Percentiles rank a stretch among this genome's conserved stretches.
phyloP scores from a whole-genome alignment of 805 yeast species.

The Soucietia sequanensis region DNA sequence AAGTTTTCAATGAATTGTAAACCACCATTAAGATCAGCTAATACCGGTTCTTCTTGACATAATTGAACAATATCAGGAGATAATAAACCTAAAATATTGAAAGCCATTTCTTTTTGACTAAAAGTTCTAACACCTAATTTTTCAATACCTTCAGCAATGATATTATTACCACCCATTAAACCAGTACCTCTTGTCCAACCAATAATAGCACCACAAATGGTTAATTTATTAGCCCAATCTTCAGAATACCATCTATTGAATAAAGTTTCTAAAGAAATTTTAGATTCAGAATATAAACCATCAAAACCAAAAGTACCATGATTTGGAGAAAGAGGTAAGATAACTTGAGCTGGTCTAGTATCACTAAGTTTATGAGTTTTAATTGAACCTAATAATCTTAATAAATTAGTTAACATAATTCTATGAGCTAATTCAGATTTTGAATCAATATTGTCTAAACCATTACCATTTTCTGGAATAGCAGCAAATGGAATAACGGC shows the following conservation, averaged over 20 bases:
- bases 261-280: conserved; percentile 89
- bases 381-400: conserved; percentile 88
- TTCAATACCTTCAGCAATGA: conserved; percentile 97
- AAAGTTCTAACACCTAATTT: conserved; percentile 94
- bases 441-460: conserved; percentile 88
- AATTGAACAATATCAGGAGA: conserved; percentile 80
- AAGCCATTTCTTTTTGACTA: conserved; percentile 99
- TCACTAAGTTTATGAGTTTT: conserved; percentile 80
- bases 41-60: conserved; percentile 91
- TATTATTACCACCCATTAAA: conserved; percentile 94
- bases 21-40: conserved; percentile 99
- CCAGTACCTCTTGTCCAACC: conserved; percentile 99
- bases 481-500: conserved; percentile 98
- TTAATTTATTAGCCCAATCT: conserved; percentile 91
- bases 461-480: conserved; percentile 97
- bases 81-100: conserved; percentile 92
- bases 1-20: conserved; percentile 89
- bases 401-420: conserved; percentile 93
- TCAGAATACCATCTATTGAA: conserved; percentile 99
- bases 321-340: conserved; percentile 96
- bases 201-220: conserved; percentile 96
- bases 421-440: conserved; percentile 98
- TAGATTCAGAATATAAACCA: conserved; percentile 97
- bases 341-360: conserved; percentile 98
- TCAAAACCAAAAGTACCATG: conserved; percentile 99